Conservation (phyloP, 1,284 basidiomycete genomes). For the Ustanciosporium gigantosporum region DNA sequence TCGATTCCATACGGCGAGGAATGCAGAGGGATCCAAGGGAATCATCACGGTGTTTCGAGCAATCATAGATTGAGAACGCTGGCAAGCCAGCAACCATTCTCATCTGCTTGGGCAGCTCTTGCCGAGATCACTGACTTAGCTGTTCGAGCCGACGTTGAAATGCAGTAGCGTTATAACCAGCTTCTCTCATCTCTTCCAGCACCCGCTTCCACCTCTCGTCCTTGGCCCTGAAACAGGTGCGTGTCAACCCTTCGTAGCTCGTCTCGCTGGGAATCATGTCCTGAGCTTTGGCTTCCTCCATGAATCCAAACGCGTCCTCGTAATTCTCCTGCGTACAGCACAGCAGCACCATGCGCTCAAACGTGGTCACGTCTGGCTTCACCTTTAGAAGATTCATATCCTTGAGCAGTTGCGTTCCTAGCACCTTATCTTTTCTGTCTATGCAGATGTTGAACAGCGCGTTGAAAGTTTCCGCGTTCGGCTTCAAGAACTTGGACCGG, state of each 20-base stretch:
- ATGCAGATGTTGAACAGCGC: conserved; percentile 34
- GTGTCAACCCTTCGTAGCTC: conserved; percentile 42
- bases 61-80: too few species aligned
- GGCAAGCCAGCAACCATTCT: too few species aligned
- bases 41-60: too few species aligned
- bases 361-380: conserved; percentile 26
- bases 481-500: background rate
- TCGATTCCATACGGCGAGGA: too few species aligned
- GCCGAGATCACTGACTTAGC: too few species aligned
- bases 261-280: conserved; percentile 28
- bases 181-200: conserved; percentile 43
- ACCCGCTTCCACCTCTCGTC: conserved; percentile 40
- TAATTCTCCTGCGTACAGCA: conserved; percentile 35
- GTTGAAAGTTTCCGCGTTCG: conserved; percentile 37
- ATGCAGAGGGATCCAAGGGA: too few species aligned
- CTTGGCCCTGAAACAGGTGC: conserved; percentile 31
- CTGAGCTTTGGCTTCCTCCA: conserved; percentile 43
- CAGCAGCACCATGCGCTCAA: conserved; percentile 44
- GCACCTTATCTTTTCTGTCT: conserved; percentile 12
- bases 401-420: conserved; percentile 20
- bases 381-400: conserved; percentile 15
- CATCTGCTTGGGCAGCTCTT: too few species aligned
- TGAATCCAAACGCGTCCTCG: conserved; percentile 43
- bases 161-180: conserved; percentile 10
- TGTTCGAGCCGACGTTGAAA: too few species aligned